phyloP scores from a whole-genome alignment of 2,329 filamentous ascomycete genomes.

The Tolypocladium tundrense region DNA sequence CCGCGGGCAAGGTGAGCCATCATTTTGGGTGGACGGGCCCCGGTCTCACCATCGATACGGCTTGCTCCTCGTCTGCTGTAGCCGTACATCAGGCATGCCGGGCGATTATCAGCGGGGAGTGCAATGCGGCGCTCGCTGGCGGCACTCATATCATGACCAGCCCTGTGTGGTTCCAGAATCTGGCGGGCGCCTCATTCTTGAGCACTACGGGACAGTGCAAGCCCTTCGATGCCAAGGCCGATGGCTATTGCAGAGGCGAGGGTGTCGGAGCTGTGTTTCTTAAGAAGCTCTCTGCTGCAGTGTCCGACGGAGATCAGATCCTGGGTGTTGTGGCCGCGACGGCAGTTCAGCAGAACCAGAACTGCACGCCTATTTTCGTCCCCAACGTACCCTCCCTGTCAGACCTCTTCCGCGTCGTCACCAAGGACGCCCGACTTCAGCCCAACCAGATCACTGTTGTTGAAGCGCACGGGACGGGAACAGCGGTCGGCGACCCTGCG shows the following conservation, averaged over 20 bases:
- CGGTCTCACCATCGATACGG: conserved; percentile 24
- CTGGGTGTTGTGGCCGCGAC: conserved; percentile 27
- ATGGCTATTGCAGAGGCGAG: conserved; percentile 44
- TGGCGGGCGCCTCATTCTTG: conserved; percentile 14
- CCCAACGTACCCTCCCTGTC: conserved; percentile 12
- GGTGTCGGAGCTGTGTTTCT: conserved; percentile 33
- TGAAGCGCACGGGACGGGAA: conserved; percentile 44
- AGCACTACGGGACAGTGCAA: conserved; percentile 20
- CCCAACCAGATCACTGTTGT: conserved; percentile 10
- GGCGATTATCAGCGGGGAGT: conserved; percentile 19
- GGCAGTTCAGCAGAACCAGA: conserved; percentile 31
- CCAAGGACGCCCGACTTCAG: conserved; percentile 13
- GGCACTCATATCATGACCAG: conserved; percentile 28
- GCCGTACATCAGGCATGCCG: conserved; percentile 23
- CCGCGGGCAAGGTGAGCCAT: conserved; percentile 22
- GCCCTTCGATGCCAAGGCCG: conserved; percentile 24
- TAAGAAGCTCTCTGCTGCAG: conserved; percentile 35
- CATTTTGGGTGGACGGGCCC: conserved; percentile 29
- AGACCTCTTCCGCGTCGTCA: conserved; percentile 13
- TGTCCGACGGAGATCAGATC: conserved; percentile 34
- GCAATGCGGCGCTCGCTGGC: conserved; percentile 23
- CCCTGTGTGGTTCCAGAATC: conserved; percentile 11
- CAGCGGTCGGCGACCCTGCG: conserved; percentile 39
- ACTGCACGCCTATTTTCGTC: conserved; percentile 30
- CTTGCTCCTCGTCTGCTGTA: conserved; percentile 25